Evolutionary conservation across 2,329 filamentous ascomycete genomes (phyloP).

Genomic region (Colletotrichum lentis): DNA sequence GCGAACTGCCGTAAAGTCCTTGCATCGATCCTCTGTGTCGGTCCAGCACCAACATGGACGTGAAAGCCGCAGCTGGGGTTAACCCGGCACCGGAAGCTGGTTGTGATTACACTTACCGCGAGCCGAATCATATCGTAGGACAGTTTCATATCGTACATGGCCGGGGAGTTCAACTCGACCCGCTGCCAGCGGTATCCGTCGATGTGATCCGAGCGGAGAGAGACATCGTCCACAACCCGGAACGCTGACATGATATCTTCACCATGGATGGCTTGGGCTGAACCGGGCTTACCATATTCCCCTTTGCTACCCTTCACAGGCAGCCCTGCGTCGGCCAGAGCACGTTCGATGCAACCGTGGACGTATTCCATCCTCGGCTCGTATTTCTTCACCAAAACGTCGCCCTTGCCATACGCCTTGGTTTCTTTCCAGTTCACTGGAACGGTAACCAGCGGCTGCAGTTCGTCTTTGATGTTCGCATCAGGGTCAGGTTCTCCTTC

Average conservation of each 20-base stretch:
- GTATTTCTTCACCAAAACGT: background rate
- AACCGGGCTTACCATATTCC: background rate
- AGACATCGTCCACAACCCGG: conserved; percentile 7
- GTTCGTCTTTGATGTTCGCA: conserved; percentile 28
- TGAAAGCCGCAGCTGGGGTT: conserved; percentile 49
- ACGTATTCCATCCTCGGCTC: background rate
- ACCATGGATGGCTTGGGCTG: conserved; percentile 26
- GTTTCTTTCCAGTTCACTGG: conserved; percentile 6
- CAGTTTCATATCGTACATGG: conserved; percentile 44
- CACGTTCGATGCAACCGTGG: background rate
- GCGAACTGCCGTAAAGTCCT: conserved; percentile 44
- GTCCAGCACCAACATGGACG: conserved; percentile 50
- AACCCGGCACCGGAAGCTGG: conserved; percentile 45
- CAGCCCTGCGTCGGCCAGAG: conserved; percentile 26
- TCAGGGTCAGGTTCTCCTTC: conserved; percentile 40
- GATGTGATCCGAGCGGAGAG: conserved; percentile 21
- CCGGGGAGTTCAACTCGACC: conserved; percentile 48
- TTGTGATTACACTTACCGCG: conserved; percentile 47
- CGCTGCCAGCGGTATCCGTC: conserved; percentile 40
- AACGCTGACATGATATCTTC: conserved; percentile 18
- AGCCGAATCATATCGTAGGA: conserved; percentile 44
- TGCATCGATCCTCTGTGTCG: conserved; percentile 42
- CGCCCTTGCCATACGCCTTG: background rate
- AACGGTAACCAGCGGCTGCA: conserved; percentile 43
- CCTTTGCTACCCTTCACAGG: conserved; percentile 3